A percentile compares a stretch with the other conserved stretches of the same genome.
Evolutionary conservation across 73 alveolate genomes (phyloP).

Genomic region (Symbiodinium natans): DNA sequence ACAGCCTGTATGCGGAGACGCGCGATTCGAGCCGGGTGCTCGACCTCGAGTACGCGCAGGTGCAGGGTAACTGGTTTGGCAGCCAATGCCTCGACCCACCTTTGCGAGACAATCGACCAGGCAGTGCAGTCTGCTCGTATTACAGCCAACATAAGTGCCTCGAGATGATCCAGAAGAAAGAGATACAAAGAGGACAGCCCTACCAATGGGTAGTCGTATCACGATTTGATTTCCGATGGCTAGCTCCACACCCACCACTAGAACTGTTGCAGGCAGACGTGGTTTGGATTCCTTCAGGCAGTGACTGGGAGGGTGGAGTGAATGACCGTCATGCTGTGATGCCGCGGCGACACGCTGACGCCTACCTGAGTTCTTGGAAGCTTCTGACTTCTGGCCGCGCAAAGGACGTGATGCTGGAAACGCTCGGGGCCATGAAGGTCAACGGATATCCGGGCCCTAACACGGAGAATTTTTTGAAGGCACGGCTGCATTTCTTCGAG

Average conservation of each 20-base stretch:
- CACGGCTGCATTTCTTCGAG: neutral
- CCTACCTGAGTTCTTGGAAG: slow-evolving; percentile 31
- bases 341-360: slow-evolving; percentile 8
- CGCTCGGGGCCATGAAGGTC: neutral
- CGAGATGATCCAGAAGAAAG: slow-evolving; percentile 26
- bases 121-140: slow-evolving; percentile 6
- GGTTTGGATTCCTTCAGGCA: slow-evolving; percentile 12
- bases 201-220: slow-evolving; percentile 5
- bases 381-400: slow-evolving; percentile 15
- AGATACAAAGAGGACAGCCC: neutral
- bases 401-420: neutral
- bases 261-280: neutral
- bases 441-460: slow-evolving; percentile 7
- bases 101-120: neutral
- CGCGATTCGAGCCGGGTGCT: neutral
- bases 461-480: slow-evolving; percentile 8
- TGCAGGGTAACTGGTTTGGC: slow-evolving; percentile 26
- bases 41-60: slow-evolving; percentile 20
- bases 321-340: slow-evolving; percentile 31
- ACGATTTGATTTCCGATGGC: slow-evolving; percentile 5
- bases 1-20: neutral
- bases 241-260: slow-evolving; percentile 7
- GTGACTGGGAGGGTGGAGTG: slow-evolving; percentile 40
- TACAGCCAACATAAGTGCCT: slow-evolving; percentile 21
- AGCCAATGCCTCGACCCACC: slow-evolving; percentile 23